Evolutionary conservation across 1,284 basidiomycete species (phyloP), one percentile per base, ranked within the genome.

Genomic region (Cutaneotrichosporon sp.): DNA sequence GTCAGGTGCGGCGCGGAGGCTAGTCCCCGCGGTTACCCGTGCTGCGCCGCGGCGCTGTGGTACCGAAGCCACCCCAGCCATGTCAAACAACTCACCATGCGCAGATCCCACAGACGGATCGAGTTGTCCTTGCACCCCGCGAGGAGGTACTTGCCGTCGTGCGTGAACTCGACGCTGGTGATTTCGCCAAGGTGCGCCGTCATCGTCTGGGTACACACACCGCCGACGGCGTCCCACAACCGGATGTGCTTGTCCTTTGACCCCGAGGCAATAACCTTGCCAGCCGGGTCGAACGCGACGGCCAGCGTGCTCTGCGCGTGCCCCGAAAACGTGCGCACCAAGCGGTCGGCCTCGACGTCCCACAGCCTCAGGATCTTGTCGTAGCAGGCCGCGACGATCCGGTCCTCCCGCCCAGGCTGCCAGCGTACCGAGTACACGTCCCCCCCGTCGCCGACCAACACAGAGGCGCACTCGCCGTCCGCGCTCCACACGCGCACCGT

Each of bases 81-180:
- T n/a, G n/a, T n/a, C n/a, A n/a, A n/a, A n/a, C n/a, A n/a, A n/a
- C n/a, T n/a, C n/a, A 80, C 77, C 79, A 80, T 81, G 38, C 79
- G 66, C 16, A 80, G 64, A 65, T 80, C 78, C 72, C 74, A 79
- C 24, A 80, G 59, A 9, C 79, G 69, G 69, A 70, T 81, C 38
- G 81, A 81, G 66, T 82, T 82, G 67, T 83, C 82, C 68, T 82
- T 82, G 58, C 78, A 79, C 18, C 76, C 80, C 6, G 80, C 81
- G 33, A 83, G 69, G 24, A 83, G 72, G 55, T 81, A 78, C 59
- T 75, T 71, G 1, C 81, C 81, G 34, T 76, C 75, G 33, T 75
- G 66, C 67, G 82, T 81, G 64, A 82, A 79, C 64, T 81, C 78
- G 47, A 83, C 81, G 27, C 76, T 79, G 0, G 82, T 81, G 31